A percentile compares a stretch with the other conserved stretches of the same genome.
Evolutionary conservation across 1,284 basidiomycete species (phyloP).

Genomic region (Flammula alnicola): DNA sequence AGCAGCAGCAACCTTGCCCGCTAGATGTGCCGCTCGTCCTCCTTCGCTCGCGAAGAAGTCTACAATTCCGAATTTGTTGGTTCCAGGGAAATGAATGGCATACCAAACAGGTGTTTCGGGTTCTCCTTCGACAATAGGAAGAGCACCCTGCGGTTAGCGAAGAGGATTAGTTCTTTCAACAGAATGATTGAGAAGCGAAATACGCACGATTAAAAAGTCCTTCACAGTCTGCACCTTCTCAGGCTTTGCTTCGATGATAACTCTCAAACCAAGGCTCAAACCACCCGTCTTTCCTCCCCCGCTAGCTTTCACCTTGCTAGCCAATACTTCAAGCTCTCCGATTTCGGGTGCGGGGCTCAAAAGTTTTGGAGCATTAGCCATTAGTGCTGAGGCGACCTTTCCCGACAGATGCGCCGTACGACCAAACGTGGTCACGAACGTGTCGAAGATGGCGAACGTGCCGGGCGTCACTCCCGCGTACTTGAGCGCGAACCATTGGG

Average conservation of each 20-base stretch:
- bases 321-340: constrained; percentile 33
- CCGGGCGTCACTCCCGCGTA: constrained; percentile 29
- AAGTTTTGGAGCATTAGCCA: constrained; percentile 37
- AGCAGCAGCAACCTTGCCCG: constrained; percentile 40
- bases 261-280: constrained; percentile 38
- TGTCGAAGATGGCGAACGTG: constrained; percentile 44
- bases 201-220: constrained; percentile 41
- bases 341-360: constrained; percentile 36
- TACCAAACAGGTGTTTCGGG: constrained; percentile 42
- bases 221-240: constrained; percentile 38
- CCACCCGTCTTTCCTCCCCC: constrained; percentile 29
- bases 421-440: constrained; percentile 39
- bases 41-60: constrained; percentile 42
- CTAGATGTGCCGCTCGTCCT: constrained; percentile 37
- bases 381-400: constrained; percentile 40
- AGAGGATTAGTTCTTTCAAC: neutral
- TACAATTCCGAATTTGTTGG: constrained; percentile 42
- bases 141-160: constrained; percentile 29
- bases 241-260: constrained; percentile 40
- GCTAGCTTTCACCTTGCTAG: constrained; percentile 33
- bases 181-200: neutral
- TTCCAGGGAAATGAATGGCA: constrained; percentile 40
- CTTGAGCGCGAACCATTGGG: constrained; percentile 45
- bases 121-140: constrained; percentile 41
- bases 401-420: constrained; percentile 40